Percentiles rank a stretch among this genome's conserved stretches.
These are phyloP conservation scores for Pseudocercospora crystallina DNA, from an alignment of 2,329 filamentous ascomycete genomes.

Conservation along the genomic window DNA sequence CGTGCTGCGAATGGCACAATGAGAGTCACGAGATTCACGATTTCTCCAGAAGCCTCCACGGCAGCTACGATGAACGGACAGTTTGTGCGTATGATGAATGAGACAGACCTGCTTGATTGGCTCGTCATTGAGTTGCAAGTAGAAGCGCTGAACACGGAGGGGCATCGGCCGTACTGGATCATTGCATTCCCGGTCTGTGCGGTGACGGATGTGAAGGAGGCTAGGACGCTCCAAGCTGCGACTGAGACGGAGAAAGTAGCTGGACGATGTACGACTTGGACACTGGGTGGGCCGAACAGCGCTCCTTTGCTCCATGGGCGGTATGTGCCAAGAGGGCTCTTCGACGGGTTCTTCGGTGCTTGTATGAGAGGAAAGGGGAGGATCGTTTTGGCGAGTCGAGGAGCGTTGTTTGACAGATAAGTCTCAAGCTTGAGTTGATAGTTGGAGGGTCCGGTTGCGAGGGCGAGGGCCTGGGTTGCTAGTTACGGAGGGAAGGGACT, in stretches of 20 bases:
- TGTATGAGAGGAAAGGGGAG: conserved; percentile 3
- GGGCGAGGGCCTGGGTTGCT: no score
- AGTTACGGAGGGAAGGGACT: no score
- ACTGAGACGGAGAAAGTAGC: background rate
- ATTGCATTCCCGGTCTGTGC: conserved; percentile 8
- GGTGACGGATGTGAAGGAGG: background rate
- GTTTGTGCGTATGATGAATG: no score
- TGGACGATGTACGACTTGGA: conserved; percentile 3
- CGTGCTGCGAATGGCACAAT: background rate
- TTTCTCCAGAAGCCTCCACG: no score
- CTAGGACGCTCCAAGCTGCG: background rate
- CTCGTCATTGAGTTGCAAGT: no score
- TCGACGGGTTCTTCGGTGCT: conserved; percentile 7
- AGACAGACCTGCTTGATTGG: conserved; percentile 1
- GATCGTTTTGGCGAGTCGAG: conserved; percentile 6
- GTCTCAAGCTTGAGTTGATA: no score
- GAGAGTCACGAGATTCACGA: conserved; percentile 5
- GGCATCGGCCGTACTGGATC: no score
- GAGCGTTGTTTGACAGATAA: background rate
- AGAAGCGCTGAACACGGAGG: no score
- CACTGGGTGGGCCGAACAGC: conserved; percentile 4
- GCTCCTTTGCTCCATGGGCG: conserved; percentile 5
- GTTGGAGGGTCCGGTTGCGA: no score
- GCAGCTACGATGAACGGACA: no score
- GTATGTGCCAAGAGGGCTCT: background rate